phyloP scores from a whole-genome alignment of 1,139 yeast genomes.

The Pneumocystis sp. region DNA sequence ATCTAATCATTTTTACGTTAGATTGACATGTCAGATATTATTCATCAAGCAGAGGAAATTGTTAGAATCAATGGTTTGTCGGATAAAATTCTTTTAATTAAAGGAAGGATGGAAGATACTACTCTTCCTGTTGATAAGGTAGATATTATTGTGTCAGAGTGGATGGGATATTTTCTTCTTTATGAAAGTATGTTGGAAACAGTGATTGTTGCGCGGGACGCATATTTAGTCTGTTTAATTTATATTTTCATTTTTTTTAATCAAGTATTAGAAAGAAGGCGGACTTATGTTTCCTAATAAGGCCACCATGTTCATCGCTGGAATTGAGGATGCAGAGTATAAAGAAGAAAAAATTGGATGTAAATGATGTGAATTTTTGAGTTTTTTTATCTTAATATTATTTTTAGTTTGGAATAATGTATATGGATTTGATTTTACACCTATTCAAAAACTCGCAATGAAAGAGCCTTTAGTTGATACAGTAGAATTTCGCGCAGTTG shows the following conservation, averaged over 20 bases:
- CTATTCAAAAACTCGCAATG: slow-evolving; percentile 59
- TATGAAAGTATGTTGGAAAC: slow-evolving; percentile 98
- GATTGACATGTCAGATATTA: slow-evolving; percentile 82
- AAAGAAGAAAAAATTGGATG: slow-evolving; percentile 79
- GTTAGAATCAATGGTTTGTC: slow-evolving; percentile 69
- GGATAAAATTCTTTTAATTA: slow-evolving; percentile 74
- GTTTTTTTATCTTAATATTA: neutral
- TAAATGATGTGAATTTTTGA: neutral
- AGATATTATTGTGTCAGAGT: slow-evolving; percentile 90
- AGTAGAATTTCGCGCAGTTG: slow-evolving; percentile 66
- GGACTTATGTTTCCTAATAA: slow-evolving; percentile 94
- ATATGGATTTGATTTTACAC: slow-evolving; percentile 86
- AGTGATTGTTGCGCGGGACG: slow-evolving; percentile 86
- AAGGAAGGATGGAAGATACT: slow-evolving; percentile 93
- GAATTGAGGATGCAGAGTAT: slow-evolving; percentile 88
- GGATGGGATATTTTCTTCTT: slow-evolving; percentile 97
- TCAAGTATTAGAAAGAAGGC: slow-evolving; percentile 28
- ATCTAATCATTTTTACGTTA: neutral
- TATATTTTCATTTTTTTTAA: neutral
- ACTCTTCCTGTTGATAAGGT: slow-evolving; percentile 61
- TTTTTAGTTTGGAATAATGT: slow-evolving; percentile 70
- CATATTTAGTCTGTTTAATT: slow-evolving; percentile 44
- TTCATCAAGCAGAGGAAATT: slow-evolving; percentile 82
- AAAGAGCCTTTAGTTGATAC: slow-evolving; percentile 90
- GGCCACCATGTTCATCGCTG: slow-evolving; percentile 79